phyloP scores from a whole-genome alignment of 2,329 filamentous ascomycete genomes.

The Celoporthe dispersa region DNA sequence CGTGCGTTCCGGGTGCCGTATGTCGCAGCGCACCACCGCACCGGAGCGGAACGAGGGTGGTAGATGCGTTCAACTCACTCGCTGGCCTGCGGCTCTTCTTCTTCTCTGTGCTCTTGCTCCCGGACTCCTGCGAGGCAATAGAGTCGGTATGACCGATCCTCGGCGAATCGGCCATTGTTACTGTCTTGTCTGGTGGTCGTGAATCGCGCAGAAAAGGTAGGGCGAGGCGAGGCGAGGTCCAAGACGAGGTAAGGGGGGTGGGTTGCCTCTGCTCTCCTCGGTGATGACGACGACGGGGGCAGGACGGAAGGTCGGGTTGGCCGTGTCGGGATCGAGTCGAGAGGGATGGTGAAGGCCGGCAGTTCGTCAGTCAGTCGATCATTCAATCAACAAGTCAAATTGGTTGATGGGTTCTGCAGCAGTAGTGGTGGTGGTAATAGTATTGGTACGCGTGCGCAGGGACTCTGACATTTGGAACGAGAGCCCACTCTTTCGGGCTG shows the following conservation, averaged over 20 bases:
- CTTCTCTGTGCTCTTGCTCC: slow-evolving; percentile 66
- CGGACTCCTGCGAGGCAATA: slow-evolving; percentile 58
- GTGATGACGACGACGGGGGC: slow-evolving; percentile 11
- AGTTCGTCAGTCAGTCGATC: background rate
- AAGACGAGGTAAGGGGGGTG: background rate
- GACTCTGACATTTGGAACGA: slow-evolving; percentile 11
- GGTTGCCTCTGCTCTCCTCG: slow-evolving; percentile 4
- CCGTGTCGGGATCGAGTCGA: background rate
- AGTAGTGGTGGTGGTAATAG: background rate
- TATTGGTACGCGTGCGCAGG: slow-evolving; percentile 11
- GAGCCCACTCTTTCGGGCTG: slow-evolving; percentile 16
- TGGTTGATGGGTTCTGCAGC: background rate
- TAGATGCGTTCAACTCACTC: slow-evolving; percentile 60
- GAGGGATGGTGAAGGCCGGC: background rate
- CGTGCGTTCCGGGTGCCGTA: background rate
- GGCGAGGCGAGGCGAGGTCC: background rate
- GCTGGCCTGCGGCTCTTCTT: slow-evolving; percentile 90
- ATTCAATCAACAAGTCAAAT: background rate
- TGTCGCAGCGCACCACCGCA: background rate
- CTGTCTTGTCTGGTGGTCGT: slow-evolving; percentile 10
- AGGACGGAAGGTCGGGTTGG: slow-evolving; percentile 3
- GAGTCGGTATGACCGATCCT: slow-evolving; percentile 55
- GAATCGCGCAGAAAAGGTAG: background rate
- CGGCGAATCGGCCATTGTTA: slow-evolving; percentile 53
- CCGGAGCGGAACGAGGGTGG: background rate